phyloP scores from a whole-genome alignment of 1,139 yeast genomes.

The Candida sp. region DNA sequence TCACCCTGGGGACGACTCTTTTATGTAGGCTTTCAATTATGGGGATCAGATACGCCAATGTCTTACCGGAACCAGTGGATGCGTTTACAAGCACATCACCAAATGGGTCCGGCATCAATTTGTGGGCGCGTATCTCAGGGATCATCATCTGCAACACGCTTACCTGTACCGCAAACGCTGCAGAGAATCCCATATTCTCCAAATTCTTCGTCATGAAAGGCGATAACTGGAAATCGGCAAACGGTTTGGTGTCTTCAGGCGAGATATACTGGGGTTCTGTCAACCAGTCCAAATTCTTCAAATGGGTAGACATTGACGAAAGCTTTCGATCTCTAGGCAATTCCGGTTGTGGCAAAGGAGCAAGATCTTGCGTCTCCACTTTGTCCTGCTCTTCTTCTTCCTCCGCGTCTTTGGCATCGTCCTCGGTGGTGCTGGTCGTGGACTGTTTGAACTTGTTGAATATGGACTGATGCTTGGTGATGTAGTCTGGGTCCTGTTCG shows the following conservation, averaged over 20 bases:
- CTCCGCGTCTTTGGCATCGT: slow-evolving; percentile 8
- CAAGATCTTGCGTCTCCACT: slow-evolving; percentile 53
- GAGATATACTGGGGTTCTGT: slow-evolving; percentile 62
- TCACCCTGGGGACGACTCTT: slow-evolving; percentile 71
- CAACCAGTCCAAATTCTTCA: slow-evolving; percentile 64
- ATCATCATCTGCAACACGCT: slow-evolving; percentile 64
- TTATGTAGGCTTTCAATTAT: slow-evolving; percentile 67
- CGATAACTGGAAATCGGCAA: slow-evolving; percentile 44
- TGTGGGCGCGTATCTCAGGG: slow-evolving; percentile 47
- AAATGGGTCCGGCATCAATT: slow-evolving; percentile 58
- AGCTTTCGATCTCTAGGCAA: slow-evolving; percentile 56
- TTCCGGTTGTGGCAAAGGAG: slow-evolving; percentile 85
- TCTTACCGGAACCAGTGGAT: slow-evolving; percentile 96
- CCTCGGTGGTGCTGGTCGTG: slow-evolving; percentile 3
- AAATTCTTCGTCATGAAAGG: slow-evolving; percentile 52
- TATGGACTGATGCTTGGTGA: slow-evolving; percentile 34
- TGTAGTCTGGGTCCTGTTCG: slow-evolving; percentile 21
- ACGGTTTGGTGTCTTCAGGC: slow-evolving; percentile 46
- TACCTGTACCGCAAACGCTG: slow-evolving; percentile 82
- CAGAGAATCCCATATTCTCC: slow-evolving; percentile 40
- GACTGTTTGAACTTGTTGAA: slow-evolving; percentile 32
- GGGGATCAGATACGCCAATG: slow-evolving; percentile 89
- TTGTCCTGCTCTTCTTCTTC: slow-evolving; percentile 22
- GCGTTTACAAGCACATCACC: slow-evolving; percentile 92
- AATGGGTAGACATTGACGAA: slow-evolving; percentile 40